Evolutionary conservation across 768 basidiomycete genomes (phyloP).

Genomic region (Candolleomyces aberdarensis): DNA sequence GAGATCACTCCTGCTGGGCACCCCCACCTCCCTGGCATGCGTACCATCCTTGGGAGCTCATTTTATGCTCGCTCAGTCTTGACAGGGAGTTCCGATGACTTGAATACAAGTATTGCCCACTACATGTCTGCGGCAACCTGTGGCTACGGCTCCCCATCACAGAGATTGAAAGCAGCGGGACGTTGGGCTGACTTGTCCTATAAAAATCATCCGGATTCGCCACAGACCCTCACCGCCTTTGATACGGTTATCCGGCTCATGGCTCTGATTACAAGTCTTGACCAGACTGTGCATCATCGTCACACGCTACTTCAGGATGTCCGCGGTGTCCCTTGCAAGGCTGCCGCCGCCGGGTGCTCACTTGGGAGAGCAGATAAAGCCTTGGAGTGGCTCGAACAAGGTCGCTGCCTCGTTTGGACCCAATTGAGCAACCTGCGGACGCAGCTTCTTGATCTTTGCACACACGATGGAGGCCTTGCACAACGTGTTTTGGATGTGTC

Average conservation of each 20-base stretch:
- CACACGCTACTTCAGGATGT: neutral
- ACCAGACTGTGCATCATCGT: neutral
- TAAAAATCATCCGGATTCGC: too few relatives aligned
- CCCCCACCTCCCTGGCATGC: neutral
- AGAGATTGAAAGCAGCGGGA: too few relatives aligned
- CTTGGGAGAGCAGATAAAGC: too few relatives aligned
- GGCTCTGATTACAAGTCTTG: constrained; percentile 1
- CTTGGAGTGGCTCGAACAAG: too few relatives aligned
- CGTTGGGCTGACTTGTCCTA: too few relatives aligned
- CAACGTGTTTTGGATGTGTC: too few relatives aligned
- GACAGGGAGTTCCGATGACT: neutral
- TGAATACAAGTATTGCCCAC: neutral
- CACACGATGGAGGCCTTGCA: too few relatives aligned
- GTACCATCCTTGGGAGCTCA: neutral
- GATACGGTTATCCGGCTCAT: neutral
- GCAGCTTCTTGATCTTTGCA: too few relatives aligned
- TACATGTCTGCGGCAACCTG: constrained; percentile 5
- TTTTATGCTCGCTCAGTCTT: neutral
- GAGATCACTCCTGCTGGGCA: neutral
- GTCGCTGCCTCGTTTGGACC: too few relatives aligned
- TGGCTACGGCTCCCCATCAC: too few relatives aligned
- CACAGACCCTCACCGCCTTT: too few relatives aligned
- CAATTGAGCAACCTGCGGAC: neutral
- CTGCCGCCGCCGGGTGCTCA: constrained; percentile 23
- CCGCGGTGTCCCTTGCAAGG: constrained; percentile 1